Percentiles rank a stretch among this genome's conserved stretches.
These are phyloP conservation scores for Kodamaea suecica DNA, from an alignment of 1,139 yeast species.

Conservation along the genomic window DNA sequence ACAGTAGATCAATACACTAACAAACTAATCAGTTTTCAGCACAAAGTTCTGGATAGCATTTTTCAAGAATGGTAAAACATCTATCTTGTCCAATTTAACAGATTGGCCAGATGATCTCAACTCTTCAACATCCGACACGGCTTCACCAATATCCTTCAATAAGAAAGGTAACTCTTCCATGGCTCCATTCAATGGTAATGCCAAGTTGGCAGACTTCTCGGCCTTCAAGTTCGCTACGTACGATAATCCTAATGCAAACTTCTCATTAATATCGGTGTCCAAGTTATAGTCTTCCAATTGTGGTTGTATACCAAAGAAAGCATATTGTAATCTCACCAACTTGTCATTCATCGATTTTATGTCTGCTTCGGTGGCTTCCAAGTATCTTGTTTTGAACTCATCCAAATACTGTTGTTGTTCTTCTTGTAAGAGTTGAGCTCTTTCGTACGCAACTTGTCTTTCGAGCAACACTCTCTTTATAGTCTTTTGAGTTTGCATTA, in stretches of 20 bases:
- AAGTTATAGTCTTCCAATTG: constrained; percentile 40
- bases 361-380: constrained; percentile 55
- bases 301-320: constrained; percentile 73
- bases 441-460: constrained; percentile 69
- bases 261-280: constrained; percentile 50
- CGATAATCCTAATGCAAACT: constrained; percentile 64
- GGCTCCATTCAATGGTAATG: constrained; percentile 36
- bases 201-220: constrained; percentile 23
- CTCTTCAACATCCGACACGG: constrained; percentile 49
- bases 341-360: constrained; percentile 62
- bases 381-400: constrained; percentile 57
- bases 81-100: constrained; percentile 35
- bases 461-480: constrained; percentile 87
- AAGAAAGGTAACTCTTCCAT: constrained; percentile 46
- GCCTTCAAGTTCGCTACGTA: constrained; percentile 66
- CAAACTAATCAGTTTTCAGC: not conserved
- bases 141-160: constrained; percentile 46
- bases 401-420: constrained; percentile 48
- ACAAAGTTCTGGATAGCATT: constrained; percentile 25
- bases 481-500: constrained; percentile 45
- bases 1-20: too few relatives aligned
- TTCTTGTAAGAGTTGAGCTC: constrained; percentile 51
- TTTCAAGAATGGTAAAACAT: constrained; percentile 40
- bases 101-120: constrained; percentile 35
- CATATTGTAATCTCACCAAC: constrained; percentile 73